Evolutionary conservation across 2,329 filamentous ascomycete species (phyloP), one percentile per base, ranked within the genome.

Genomic region (Penicillium corylophilum): DNA sequence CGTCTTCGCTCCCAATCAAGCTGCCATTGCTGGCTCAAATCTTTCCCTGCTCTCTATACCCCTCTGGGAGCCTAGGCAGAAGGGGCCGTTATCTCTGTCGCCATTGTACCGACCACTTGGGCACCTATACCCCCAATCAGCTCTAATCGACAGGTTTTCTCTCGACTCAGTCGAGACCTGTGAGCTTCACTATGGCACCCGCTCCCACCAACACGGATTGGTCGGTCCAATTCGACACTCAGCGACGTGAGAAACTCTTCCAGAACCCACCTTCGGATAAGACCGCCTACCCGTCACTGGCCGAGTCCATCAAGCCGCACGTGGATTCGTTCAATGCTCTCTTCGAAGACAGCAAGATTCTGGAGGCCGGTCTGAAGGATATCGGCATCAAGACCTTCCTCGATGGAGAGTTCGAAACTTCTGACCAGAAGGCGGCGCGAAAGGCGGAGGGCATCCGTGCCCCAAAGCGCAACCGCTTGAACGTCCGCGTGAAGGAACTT

Each of bases 291-390:
- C 94, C 94, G 13, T 82, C 88, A 20, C 83, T 99, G 43, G 87
- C 92, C 64, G 82, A 83, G 55, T 89, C 93, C n/a, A 86, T 97
- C 53, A 82, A 89, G 60, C 94, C 94, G 44, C 94, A 99, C 73
- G 88, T 97, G 64, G 87, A 96, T 66, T 94, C 94, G 6, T 99
- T 96, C 83, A 96, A 99, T 77, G 86, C 86, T 46, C 80, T 97
- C 43, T 95, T 96, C 69, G 83, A 85, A 28, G 79, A 81, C 51
- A 81, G 87, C 72, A 90, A 89, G 47, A 77, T 87, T 46, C 71
- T 99, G 48, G 83, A 88, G 44, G 85, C 90, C 59, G 91, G 82
- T 12, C 72, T 97, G 54, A 84, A 83, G 66, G 94, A 99, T 69
- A 97, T 99, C 74, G 94, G 93, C 65, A 88, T 84, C 57, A 95